Evolutionary conservation across 495 filamentous ascomycete genomes (phyloP), one percentile per base, ranked within the genome.

Genomic region (Cercophora newfieldiana): DNA sequence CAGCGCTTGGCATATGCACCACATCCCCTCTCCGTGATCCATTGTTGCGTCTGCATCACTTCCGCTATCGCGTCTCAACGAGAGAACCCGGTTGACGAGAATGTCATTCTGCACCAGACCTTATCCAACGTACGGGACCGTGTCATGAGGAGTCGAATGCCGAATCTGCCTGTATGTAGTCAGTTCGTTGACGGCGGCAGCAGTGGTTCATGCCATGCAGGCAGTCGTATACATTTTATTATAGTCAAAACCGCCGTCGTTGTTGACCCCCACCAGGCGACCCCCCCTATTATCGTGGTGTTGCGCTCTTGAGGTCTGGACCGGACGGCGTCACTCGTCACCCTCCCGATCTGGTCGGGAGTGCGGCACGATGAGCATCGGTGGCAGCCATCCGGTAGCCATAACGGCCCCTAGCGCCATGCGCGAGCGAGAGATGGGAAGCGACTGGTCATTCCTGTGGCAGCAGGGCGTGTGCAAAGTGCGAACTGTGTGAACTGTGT

Each of bases 1-100:
- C 26, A 58, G 29, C 55, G 29, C 55, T 58, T 58, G 55, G 55
- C 55, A 58, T 58, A 58, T 58, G 55, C 55, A 58, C 25, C 19
- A 16, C 29, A 28, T 33, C 29, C 55, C 55, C 22, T n/a, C 25
- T 58, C 55, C 55, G 51, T 55, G 51, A 26, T 22, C 50, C 51
- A 44, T 44, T 44, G 37, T 16, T 44, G 37, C 37, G 37, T 44
- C 26, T 55, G 22, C 51, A 28, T 55, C 19, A 28, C 51, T 55
- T 28, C 51, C 26, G 25, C 29, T 14, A 14, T 31, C 55, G 29
- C 26, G 29, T 58, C 26, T 25, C 14, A 16, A 58, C 8, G 2
- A 58, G 29, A 58, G 33, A 30, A 58, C 55, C 55, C 26, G 55
- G 55, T 58, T 58, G 12, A 58, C 8, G 18, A 30, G 19, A 58